Conservation (phyloP, 768 basidiomycete genomes). For the Sarcomyxa edulis region DNA sequence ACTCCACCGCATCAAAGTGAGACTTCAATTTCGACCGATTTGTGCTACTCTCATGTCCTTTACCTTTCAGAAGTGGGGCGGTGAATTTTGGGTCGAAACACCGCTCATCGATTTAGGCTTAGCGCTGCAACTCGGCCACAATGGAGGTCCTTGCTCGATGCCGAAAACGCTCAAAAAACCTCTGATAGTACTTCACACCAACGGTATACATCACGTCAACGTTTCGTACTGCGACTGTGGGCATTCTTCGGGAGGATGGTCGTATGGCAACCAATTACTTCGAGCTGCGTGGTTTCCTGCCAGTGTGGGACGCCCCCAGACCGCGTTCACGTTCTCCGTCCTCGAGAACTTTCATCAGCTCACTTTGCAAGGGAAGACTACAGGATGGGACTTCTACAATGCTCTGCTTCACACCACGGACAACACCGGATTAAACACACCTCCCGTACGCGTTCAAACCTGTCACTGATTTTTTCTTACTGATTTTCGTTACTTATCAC, state of each 20-base stretch:
- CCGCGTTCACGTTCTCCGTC: constrained; percentile 7
- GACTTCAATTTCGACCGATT: background rate
- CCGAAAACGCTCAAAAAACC: background rate
- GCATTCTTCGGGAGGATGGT: background rate
- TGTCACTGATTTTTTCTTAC: background rate
- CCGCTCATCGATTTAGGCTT: constrained; percentile 6
- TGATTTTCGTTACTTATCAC: background rate
- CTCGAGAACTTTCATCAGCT: constrained; percentile 10
- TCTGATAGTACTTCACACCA: constrained; percentile 14
- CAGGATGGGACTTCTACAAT: constrained; percentile 7
- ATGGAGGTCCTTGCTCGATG: background rate
- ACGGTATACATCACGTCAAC: constrained; percentile 16
- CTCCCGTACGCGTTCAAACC: constrained; percentile 1
- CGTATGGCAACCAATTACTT: constrained; percentile 5
- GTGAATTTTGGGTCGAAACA: background rate
- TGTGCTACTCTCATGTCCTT: background rate
- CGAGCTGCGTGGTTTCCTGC: constrained; percentile 4
- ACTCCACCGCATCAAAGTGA: constrained; percentile 5
- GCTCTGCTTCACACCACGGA: constrained; percentile 4
- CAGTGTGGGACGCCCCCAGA: background rate
- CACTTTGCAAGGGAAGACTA: constrained; percentile 7
- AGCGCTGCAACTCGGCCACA: constrained; percentile 8
- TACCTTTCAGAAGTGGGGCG: constrained; percentile 7
- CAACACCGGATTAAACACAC: constrained; percentile 1
- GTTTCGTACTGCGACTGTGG: constrained; percentile 20